Evolutionary conservation across 805 yeast genomes (phyloP), one percentile per base, ranked within the genome.

Genomic region (Nematodospora valgi): DNA sequence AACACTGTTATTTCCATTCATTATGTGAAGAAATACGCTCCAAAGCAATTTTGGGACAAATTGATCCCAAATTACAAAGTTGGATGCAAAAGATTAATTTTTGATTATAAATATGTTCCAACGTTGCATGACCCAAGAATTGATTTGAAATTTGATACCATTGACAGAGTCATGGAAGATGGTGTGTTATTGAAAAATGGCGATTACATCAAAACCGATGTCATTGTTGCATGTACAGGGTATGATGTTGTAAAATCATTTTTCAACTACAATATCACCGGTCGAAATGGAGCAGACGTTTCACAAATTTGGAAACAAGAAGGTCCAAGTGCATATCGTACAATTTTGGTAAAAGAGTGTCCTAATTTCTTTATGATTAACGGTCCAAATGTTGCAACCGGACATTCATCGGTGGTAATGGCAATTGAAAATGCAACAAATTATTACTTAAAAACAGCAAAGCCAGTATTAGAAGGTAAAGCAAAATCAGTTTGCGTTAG

Each of bases 161-260:
- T 63, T 16, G 49, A 46, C n/a, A 45, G 45, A 18, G 45, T 64
- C 16, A 52, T 49, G 12, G 57, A 53, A 25, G 35, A 61, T 29
- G 44, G 53, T 9, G 54, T 64, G 11, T 41, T 59, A 13, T 46
- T 63, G 39, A 46, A 41, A 10, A 43, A 50, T 16, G 68, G 67
- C 2, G 35, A 43, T 13, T 44, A 43, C 22, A 14, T 62, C 9
- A 46, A 53, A 23, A 64, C 61, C 11, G 71, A 64, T 40, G 53
- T 62, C 13, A 59, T 64, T 25, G 62, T 62, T n/a, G 70, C 69
- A 3, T 64, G 71, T 45, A 63, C 69, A 15, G 71, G 71, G 2
- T 64, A 64, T 43, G 49, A 59, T 37, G 14, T 64, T 14, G 11
- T 23, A 14, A 43, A 44, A 25, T 39, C 52, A 23, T 43, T 45